These are phyloP conservation scores for Davidsoniella virescens DNA, from an alignment of 2,329 filamentous ascomycete species.

Conservation along the genomic window DNA sequence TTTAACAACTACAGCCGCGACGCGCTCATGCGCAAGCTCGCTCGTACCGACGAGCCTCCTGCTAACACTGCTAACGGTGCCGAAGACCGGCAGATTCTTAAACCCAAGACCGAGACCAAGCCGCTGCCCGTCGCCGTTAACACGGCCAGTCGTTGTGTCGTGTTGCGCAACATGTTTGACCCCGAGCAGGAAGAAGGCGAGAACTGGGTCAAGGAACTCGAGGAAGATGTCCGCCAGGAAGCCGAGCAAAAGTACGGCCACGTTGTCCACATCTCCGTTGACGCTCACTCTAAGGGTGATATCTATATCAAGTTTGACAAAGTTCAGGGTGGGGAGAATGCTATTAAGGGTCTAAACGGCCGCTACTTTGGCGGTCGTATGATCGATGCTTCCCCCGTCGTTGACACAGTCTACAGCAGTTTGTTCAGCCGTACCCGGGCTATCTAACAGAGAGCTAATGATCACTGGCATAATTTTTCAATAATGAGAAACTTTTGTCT, in stretches of 20 bases:
- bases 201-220: conserved; percentile 79
- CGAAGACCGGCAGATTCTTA: conserved; percentile 55
- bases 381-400: conserved; percentile 89
- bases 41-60: conserved; percentile 73
- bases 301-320: conserved; percentile 98
- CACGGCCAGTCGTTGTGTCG: conserved; percentile 82
- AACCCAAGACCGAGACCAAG: conserved; percentile 65
- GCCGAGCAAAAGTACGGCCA: conserved; percentile 92
- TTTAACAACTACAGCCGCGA: conserved; percentile 99
- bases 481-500: conserved; percentile 2
- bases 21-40: conserved; percentile 95
- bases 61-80: conserved; percentile 32
- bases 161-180: conserved; percentile 93
- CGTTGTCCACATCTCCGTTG: conserved; percentile 91
- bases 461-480: conserved; percentile 9
- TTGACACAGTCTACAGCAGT: conserved; percentile 97
- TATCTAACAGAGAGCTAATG: conserved; percentile 37
- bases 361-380: conserved; percentile 85
- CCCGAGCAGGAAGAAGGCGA: conserved; percentile 79
- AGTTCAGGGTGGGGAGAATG: conserved; percentile 88
- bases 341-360: conserved; percentile 93
- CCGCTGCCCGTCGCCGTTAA: conserved; percentile 73
- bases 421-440: conserved; percentile 77
- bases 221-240: conserved; percentile 83
- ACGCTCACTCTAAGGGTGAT: conserved; percentile 85